Percentiles rank a stretch among this genome's conserved stretches.
These are phyloP conservation scores for Triticum dicoccoides DNA, from an alignment of 176 grass and related monocot genomes.

Conservation along the genomic window DNA sequence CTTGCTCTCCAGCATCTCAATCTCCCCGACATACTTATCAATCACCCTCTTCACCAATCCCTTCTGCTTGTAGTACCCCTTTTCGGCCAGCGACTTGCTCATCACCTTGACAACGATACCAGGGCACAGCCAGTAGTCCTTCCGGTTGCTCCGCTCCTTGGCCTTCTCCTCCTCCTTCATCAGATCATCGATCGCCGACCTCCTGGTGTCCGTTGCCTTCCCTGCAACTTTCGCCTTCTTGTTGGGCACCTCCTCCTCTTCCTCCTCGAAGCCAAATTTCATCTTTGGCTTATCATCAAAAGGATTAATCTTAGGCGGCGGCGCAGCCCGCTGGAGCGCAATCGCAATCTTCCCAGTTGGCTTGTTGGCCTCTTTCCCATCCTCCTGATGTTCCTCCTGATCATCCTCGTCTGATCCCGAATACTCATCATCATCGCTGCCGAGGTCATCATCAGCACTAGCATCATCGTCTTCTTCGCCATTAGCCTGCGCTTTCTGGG, in stretches of 20 bases:
- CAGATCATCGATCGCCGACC: conserved; percentile 72
- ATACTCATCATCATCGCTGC: conserved; percentile 28
- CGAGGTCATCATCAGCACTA: background rate
- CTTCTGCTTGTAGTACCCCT: conserved; percentile 94
- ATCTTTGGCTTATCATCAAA: conserved; percentile 46
- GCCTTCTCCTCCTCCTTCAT: conserved; percentile 93
- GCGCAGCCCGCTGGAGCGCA: conserved; percentile 38
- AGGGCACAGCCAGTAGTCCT: conserved; percentile 89
- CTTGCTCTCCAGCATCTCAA: conserved; percentile 91
- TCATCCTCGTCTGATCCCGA: conserved; percentile 6
- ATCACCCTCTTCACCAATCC: conserved; percentile 69
- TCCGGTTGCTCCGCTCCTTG: conserved; percentile 85
- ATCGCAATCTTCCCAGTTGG: conserved; percentile 60
- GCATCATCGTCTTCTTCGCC: background rate
- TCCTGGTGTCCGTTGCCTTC: conserved; percentile 26
- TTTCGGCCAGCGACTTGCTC: conserved; percentile 76
- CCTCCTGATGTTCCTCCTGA: background rate
- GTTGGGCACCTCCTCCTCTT: conserved; percentile 38
- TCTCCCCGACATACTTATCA: conserved; percentile 84
- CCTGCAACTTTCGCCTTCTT: conserved; percentile 39
- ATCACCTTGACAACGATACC: conserved; percentile 90
- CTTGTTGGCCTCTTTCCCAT: conserved; percentile 7
- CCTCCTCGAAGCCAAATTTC: conserved; percentile 70
- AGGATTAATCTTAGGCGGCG: conserved; percentile 41
- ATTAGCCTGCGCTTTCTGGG: conserved; percentile 31